These are phyloP conservation scores for Leishmania aethiopica DNA, from an alignment of 208 protist genomes.

Conservation along the genomic window DNA sequence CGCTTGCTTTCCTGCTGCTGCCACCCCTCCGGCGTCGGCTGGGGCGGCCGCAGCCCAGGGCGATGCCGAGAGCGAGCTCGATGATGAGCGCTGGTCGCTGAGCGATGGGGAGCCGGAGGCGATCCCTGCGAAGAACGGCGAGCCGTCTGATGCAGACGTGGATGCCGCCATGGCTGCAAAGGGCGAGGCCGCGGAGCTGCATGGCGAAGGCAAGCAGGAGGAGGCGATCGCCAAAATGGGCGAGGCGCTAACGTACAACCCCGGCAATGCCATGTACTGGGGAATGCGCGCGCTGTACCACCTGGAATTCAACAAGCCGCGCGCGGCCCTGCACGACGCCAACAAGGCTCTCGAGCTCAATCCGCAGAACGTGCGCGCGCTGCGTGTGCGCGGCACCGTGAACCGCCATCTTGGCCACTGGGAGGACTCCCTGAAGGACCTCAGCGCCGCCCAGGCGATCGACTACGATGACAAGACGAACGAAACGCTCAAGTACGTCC, in stretches of 20 bases:
- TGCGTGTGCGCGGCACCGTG: conserved; percentile 73
- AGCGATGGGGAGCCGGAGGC: conserved; percentile 32
- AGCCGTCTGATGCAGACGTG: conserved; percentile 53
- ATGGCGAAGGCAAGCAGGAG: conserved; percentile 45
- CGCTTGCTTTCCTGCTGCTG: conserved; percentile 34
- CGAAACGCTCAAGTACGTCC: conserved; percentile 52
- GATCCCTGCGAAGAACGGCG: conserved; percentile 30
- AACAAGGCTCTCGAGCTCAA: conserved; percentile 61
- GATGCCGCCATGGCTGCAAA: conserved; percentile 69
- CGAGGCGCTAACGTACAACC: conserved; percentile 60
- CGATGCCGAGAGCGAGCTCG: conserved; percentile 45
- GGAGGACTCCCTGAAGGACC: conserved; percentile 69
- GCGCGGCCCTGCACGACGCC: conserved; percentile 66
- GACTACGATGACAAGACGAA: conserved; percentile 76
- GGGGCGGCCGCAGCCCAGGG: background rate
- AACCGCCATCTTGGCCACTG: conserved; percentile 70
- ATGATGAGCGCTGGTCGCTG: conserved; percentile 60
- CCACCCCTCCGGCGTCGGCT: conserved; percentile 1
- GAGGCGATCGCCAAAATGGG: conserved; percentile 62
- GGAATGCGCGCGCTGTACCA: conserved; percentile 63
- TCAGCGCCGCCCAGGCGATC: conserved; percentile 68
- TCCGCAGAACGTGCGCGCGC: conserved; percentile 72
- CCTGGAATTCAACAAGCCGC: conserved; percentile 49
- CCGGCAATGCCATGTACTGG: conserved; percentile 81
- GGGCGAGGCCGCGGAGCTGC: conserved; percentile 55